These are phyloP conservation scores for Entomortierella beljakovae DNA, from an alignment of 192 early-diverging fungal species.

Conservation along the genomic window DNA sequence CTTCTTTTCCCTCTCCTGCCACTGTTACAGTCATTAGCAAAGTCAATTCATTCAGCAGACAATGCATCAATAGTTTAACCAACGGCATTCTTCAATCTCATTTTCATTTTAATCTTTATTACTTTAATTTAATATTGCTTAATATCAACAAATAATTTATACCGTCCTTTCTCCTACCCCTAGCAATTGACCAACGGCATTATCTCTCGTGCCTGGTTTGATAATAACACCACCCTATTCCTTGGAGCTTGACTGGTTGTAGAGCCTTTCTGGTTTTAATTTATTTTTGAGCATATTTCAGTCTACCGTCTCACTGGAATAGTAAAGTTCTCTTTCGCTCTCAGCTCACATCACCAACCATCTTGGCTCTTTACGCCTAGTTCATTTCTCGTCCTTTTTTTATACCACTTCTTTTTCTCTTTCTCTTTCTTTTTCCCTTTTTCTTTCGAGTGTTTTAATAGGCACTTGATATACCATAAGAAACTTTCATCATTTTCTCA, in stretches of 20 bases:
- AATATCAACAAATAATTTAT: neutral
- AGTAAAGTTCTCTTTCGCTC: neutral
- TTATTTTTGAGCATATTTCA: neutral
- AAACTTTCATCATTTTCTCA: constrained; percentile 20
- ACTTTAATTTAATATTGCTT: neutral
- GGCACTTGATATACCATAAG: constrained; percentile 8
- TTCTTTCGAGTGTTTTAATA: neutral
- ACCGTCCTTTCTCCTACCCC: neutral
- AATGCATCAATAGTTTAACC: too few relatives aligned
- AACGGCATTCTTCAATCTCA: too few relatives aligned
- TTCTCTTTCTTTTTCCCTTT: neutral
- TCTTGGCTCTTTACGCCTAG: neutral
- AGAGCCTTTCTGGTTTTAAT: neutral
- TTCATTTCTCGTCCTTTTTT: too few relatives aligned
- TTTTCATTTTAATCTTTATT: neutral
- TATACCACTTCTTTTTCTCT: neutral
- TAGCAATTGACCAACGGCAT: neutral
- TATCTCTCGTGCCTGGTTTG: neutral
- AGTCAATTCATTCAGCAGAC: too few relatives aligned
- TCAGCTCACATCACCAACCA: neutral
- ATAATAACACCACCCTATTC: neutral
- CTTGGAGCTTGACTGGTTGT: neutral
- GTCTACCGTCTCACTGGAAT: neutral
- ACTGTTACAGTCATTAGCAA: too few relatives aligned
- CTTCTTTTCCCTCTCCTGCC: too few relatives aligned